phyloP scores from a whole-genome alignment of 2,329 filamentous ascomycete species.

The Elsinoe arachidis region DNA sequence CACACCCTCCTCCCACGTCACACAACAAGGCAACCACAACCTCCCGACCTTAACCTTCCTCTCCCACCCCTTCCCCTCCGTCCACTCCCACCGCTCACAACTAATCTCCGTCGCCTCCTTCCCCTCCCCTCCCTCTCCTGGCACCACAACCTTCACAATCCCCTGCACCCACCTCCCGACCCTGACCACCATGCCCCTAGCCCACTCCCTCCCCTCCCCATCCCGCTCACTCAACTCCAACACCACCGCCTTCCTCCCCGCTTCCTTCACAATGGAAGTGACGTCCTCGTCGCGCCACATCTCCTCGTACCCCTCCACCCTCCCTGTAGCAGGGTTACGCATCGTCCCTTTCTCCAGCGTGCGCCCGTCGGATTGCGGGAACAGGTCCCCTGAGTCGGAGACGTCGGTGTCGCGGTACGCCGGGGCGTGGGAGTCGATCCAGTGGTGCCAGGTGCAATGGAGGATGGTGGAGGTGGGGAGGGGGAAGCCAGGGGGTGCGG shows the following conservation, averaged over 20 bases:
- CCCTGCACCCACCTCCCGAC: constrained; percentile 51
- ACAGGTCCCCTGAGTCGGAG: constrained; percentile 51
- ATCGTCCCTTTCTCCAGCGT: constrained; percentile 52
- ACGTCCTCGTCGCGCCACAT: constrained; percentile 49
- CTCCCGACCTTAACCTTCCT: constrained; percentile 31
- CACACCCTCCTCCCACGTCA: constrained; percentile 28
- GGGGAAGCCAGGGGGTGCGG: constrained; percentile 11
- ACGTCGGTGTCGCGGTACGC: constrained; percentile 27
- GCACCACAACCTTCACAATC: constrained; percentile 38
- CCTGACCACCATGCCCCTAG: constrained; percentile 45
- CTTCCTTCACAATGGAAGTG: constrained; percentile 11
- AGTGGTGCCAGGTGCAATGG: constrained; percentile 47
- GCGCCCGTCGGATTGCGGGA: constrained; percentile 29
- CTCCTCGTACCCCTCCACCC: constrained; percentile 54
- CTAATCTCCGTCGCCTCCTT: constrained; percentile 39
- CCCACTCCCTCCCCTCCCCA: constrained; percentile 26
- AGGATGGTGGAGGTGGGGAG: not conserved
- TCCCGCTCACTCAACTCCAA: constrained; percentile 33
- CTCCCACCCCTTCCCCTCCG: constrained; percentile 26
- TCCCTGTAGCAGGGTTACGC: constrained; percentile 48
- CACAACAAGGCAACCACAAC: constrained; percentile 33
- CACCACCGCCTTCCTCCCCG: constrained; percentile 16
- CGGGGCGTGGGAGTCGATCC: constrained; percentile 47
- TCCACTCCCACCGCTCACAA: constrained; percentile 11
- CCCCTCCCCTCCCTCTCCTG: constrained; percentile 42